Evolutionary conservation across 805 yeast species (phyloP), one percentile per base, ranked within the genome.

Genomic region (Yarrowia keelungensis): DNA sequence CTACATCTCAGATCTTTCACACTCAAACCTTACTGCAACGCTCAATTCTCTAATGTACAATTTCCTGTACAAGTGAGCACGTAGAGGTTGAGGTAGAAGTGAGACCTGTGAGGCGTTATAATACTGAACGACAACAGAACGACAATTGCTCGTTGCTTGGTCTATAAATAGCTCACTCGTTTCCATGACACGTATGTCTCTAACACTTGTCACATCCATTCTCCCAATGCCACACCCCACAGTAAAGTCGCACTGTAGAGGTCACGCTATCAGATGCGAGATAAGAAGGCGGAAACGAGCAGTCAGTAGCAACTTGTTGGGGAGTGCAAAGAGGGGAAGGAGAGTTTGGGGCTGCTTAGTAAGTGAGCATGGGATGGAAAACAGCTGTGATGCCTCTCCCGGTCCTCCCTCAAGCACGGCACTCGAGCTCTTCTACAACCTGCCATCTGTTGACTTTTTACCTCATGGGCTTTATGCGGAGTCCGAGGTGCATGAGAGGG

Each of bases 401-500:
- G 0, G 32, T 26, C 32, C 32, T 5, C 32, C 32, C 32, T 1
- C 32, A 26, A 26, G 32, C 7, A 26, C 7, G 32, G 32, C 32
- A 26, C 32, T 26, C 32, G 32, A 5, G 32, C 32, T 26, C 32
- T 2, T 26, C 7, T 26, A 26, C 32, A 5, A 5, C 32, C 32
- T 26, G 32, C 14, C 38, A 14, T 10, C 26, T 51, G 56, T 51
- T 51, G 56, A 51, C 56, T 51, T 51, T 51, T 51, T 36, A 36
- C 58, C 43, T 38, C 58, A 16, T 51, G 43, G 54, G 32, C 42
- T 51, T 53, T 54, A 54, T 54, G 61, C 61, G 61, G 61, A 54
- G 61, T 54, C 61, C 61, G 61, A 54, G 61, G 61, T 39, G 61
- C 61, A 54, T 54, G 61, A 39, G 43, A 54, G 36, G 61, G 61